Conservation (phyloP, 192 early-diverging fungal species). For the Rhizoclosmatium globosum region DNA sequence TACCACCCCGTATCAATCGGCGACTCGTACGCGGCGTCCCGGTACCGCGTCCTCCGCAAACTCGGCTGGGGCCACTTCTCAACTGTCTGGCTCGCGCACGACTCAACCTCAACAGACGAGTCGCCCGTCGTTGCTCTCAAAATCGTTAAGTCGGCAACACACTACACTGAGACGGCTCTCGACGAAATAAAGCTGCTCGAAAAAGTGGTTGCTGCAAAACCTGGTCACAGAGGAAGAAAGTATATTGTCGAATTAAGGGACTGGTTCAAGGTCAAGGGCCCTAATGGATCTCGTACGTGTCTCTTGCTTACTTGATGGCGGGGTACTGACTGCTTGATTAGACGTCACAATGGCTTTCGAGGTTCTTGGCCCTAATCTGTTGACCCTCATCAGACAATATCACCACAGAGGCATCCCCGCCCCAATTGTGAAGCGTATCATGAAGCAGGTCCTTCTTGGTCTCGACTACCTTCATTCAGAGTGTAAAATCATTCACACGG, state of each 20-base stretch:
- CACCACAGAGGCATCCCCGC: constrained; percentile 85
- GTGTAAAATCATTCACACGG: constrained; percentile 97
- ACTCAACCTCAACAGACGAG: constrained; percentile 44
- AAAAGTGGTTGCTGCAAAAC: constrained; percentile 74
- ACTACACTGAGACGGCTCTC: constrained; percentile 94
- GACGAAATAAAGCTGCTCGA: constrained; percentile 97
- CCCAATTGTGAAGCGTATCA: constrained; percentile 88
- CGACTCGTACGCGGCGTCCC: constrained; percentile 78
- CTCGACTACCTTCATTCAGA: constrained; percentile 93
- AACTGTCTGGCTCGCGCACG: constrained; percentile 90
- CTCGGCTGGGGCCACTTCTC: constrained; percentile 99
- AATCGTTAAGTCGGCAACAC: constrained; percentile 94
- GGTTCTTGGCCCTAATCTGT: constrained; percentile 92
- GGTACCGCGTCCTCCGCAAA: constrained; percentile 88
- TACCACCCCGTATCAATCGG: constrained; percentile 92
- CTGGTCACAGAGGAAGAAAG: constrained; percentile 59
- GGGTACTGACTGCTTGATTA: constrained; percentile 15
- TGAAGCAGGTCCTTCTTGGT: constrained; percentile 89
- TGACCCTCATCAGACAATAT: constrained; percentile 87
- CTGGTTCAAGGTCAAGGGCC: constrained; percentile 88
- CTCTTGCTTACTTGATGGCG: background rate
- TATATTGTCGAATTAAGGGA: constrained; percentile 91
- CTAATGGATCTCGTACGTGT: constrained; percentile 76
- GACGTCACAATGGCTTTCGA: constrained; percentile 98
- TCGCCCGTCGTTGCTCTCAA: constrained; percentile 92